phyloP scores from a whole-genome alignment of 2,329 filamentous ascomycete species.

The Periconia digitata region DNA sequence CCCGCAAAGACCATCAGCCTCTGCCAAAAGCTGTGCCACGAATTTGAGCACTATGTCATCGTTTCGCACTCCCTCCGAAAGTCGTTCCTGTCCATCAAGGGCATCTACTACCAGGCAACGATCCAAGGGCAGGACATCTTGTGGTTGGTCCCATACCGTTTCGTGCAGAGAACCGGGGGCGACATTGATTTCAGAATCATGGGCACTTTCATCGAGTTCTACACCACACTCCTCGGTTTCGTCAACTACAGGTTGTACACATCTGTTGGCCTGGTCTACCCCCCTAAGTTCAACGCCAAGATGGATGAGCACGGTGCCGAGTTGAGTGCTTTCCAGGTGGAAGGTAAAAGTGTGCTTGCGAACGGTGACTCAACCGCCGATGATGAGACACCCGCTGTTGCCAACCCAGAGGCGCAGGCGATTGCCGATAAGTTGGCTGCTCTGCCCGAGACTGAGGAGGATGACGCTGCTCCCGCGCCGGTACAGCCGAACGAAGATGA shows the following conservation, averaged over 20 bases:
- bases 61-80: slow-evolving; percentile 87
- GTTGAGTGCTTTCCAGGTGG: slow-evolving; percentile 85
- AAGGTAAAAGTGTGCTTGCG: slow-evolving; percentile 64
- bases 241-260: slow-evolving; percentile 96
- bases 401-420: slow-evolving; percentile 50
- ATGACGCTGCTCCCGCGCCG: slow-evolving; percentile 17
- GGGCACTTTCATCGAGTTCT: slow-evolving; percentile 98
- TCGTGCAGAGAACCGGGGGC: slow-evolving; percentile 90
- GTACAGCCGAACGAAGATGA: slow-evolving; percentile 32
- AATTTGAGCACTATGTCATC: slow-evolving; percentile 98
- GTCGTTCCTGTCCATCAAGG: slow-evolving; percentile 97
- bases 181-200: slow-evolving; percentile 99
- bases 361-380: slow-evolving; percentile 27
- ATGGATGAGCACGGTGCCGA: slow-evolving; percentile 91
- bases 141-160: slow-evolving; percentile 97
- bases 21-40: slow-evolving; percentile 88
- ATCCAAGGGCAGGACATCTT: slow-evolving; percentile 96
- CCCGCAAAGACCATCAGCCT: slow-evolving; percentile 94
- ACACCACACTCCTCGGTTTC: slow-evolving; percentile 93
- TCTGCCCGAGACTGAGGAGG: slow-evolving; percentile 41
- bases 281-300: slow-evolving; percentile 84
- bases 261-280: slow-evolving; percentile 87
- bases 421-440: slow-evolving; percentile 50
- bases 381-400: slow-evolving; percentile 23
- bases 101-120: slow-evolving; percentile 97